phyloP scores from a whole-genome alignment of 495 filamentous ascomycete genomes.

The Pseudevernia furfuracea region DNA sequence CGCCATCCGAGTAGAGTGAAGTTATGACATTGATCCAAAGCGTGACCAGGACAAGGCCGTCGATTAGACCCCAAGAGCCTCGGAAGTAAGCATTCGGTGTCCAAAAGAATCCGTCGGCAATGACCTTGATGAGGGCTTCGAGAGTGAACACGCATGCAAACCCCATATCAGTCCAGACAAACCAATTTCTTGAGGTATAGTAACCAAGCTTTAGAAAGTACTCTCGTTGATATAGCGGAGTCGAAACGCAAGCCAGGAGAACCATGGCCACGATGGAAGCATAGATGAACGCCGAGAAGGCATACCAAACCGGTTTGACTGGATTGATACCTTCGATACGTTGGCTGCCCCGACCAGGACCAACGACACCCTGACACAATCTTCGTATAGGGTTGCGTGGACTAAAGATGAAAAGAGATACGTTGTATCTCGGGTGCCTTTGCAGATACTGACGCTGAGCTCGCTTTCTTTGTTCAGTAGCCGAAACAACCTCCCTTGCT shows the following conservation, averaged over 20 bases:
- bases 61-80: conserved; percentile 94
- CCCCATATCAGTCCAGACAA: conserved; percentile 80
- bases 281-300: conserved; percentile 90
- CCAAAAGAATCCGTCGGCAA: conserved; percentile 95
- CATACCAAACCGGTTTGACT: conserved; percentile 81
- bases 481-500: conserved; percentile 81
- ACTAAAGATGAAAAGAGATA: conserved; percentile 77
- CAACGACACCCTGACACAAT: conserved; percentile 83
- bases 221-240: conserved; percentile 82
- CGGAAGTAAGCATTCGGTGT: conserved; percentile 96
- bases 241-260: conserved; percentile 86
- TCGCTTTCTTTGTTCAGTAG: conserved; percentile 69
- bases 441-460: conserved; percentile 85
- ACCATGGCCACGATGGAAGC: conserved; percentile 95
- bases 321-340: conserved; percentile 81
- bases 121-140: conserved; percentile 85
- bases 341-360: conserved; percentile 78
- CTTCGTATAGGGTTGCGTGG: conserved; percentile 68
- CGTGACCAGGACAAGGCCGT: conserved; percentile 84
- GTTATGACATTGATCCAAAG: conserved; percentile 94
- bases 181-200: conserved; percentile 69
- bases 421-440: conserved; percentile 86
- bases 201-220: conserved; percentile 54
- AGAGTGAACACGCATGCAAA: conserved; percentile 84
- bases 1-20: conserved; percentile 66